Base-by-base conservation (phyloP, 768 basidiomycete genomes). In the Lactifluus volemus region DNA sequence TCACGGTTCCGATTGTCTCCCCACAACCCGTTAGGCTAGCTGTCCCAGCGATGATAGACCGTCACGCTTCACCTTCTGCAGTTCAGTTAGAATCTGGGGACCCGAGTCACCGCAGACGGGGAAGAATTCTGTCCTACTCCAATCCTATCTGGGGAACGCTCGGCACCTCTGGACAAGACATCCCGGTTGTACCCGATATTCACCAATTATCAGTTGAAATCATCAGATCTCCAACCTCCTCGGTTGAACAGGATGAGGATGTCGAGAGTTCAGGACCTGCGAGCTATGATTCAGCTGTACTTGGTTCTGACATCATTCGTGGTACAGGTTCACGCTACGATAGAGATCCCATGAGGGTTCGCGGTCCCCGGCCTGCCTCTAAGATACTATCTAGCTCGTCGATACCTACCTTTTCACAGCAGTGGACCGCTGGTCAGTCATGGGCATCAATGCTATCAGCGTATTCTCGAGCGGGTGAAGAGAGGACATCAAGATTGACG, bases 251-350 rank as follows among this genome's bases (percentile, higher is more conserved):
- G 1, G 48, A 42, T 7, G 19, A 25, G 25, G 25, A 25, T 25
- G 25, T 25, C 25, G n/a, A 58, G 48, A n/a, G 52, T 52, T 42
- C 44, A 7, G 55, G 48, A 21, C 53, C 49, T 34, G 39, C 48
- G 5, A 62, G 63, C 32, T 32, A 32, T 44, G 51, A 53, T 47
- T 65, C 67, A 25, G 60, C 62, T 34, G 50, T 69, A 47, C 62
- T 71, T 11, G 70, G 71, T 2, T 72, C 73, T 5, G 73, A 73
- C 58, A 72, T 73, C 60, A 61, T 74, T 11, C 66, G 67, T 49
- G 10, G n/a, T 4, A 30, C 41, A 19, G 32, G 53, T 34, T 42
- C 45, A n/a, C 48, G 21, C 41, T 25, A n/a, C 21, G 12, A 30
- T 38, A 57, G 45, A 49, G 49, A 65, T 17, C 63, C 58, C 45